Base-by-base conservation (phyloP, 768 basidiomycete species). In the Polyporus arcularius region DNA sequence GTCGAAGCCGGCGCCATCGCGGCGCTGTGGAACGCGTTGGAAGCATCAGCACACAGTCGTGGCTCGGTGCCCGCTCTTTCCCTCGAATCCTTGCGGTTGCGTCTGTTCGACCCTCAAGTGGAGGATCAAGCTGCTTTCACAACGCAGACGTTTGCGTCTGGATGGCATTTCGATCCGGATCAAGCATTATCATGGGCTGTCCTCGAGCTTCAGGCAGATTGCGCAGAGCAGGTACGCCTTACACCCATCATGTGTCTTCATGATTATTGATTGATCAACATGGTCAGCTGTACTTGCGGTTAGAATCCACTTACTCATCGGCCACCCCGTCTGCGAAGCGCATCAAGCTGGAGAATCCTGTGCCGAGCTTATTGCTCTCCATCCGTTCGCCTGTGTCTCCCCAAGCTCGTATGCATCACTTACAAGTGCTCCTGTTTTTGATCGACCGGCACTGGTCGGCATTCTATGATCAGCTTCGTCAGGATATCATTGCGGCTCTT, bases 341-440 rank as follows among this genome's bases (percentile, higher is more conserved):
- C 26, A 62, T 70, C 26, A 83, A 79, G 66, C 65, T 81, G 12
- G 84, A 87, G 62, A 84, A 86, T 63, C 87, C 91, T 2, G 76
- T 93, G 55, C 68, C 76, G 1, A 72, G 77, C 16, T 74, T 93
- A 18, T 76, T 93, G 10, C 67, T 75, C 52, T 78, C 78, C 11
- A 80, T 89, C 60, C 78, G 78, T 55, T 60, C 70, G 9, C 70
- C 73, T 47, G 61, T 58, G 16, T 63, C 72, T 3, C 69, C 74
- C 66, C 64, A 65, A 70, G 65, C 79, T 74, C 66, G 75, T 70
- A 62, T 82, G 76, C 75, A 83, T 64, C 78, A 82, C 64, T 74
- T 96, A 1, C 94, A 97, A 73, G 78, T 87, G 10, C 77, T 97
- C 3, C 83, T 96, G 26, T 97, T 98, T 76, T 79, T 97, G 70